Conservation (phyloP, 1,139 yeast genomes). For the Trichomonascaceae sp. region DNA sequence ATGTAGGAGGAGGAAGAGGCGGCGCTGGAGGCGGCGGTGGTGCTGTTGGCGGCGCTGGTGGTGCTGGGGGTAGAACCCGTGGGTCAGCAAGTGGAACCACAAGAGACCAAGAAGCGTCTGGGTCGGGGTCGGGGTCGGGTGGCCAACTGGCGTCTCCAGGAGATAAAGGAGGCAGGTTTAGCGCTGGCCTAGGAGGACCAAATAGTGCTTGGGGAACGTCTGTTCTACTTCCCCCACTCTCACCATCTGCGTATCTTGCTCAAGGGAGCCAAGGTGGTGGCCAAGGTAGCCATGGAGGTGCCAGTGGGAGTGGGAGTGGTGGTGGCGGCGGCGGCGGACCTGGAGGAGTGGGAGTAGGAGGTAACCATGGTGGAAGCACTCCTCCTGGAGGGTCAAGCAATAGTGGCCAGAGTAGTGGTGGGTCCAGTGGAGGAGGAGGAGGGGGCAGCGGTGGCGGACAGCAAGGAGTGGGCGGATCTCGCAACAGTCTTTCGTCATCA, state of each 20-base stretch:
- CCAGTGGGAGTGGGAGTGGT: not conserved
- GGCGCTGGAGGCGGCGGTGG: slow-evolving; percentile 6
- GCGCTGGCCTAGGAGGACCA: slow-evolving; percentile 5
- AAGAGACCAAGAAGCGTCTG: too few relatives aligned
- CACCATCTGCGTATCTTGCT: slow-evolving; percentile 15
- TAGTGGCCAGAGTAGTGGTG: not conserved
- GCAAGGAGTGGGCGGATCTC: not conserved
- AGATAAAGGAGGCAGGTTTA: too few relatives aligned
- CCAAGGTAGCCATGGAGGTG: not conserved
- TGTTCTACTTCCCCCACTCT: slow-evolving; percentile 16
- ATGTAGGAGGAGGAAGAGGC: too few relatives aligned
- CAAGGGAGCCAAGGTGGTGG: not conserved
- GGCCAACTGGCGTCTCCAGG: too few relatives aligned
- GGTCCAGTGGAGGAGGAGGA: not conserved
- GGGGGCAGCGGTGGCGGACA: not conserved
- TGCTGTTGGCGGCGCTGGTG: not conserved
- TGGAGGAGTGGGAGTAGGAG: not conserved
- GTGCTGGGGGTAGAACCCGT: slow-evolving; percentile 3
- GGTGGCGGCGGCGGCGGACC: not conserved
- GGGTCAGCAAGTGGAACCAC: too few relatives aligned
- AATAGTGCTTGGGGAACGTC: slow-evolving; percentile 11
- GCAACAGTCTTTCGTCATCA: too few relatives aligned
- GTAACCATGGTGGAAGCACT: not conserved
- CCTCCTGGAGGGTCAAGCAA: not conserved
- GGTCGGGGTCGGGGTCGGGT: too few relatives aligned